Conservation (phyloP, 2,329 filamentous ascomycete species). For the Clonostachys rhizophaga region DNA sequence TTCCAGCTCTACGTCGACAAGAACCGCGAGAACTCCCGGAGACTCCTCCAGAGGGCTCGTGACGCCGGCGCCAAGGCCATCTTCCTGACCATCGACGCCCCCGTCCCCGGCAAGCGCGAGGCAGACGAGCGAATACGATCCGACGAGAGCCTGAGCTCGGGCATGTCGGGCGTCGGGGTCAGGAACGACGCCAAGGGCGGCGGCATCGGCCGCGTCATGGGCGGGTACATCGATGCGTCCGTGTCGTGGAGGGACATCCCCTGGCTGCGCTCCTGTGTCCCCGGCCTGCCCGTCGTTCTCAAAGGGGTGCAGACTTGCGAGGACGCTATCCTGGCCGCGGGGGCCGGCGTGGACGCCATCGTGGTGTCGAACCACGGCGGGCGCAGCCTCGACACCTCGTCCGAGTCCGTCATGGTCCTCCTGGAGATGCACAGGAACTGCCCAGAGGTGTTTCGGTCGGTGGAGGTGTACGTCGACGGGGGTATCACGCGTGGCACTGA, state of each 20-base stretch:
- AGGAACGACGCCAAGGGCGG: conserved; percentile 50
- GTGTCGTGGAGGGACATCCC: conserved; percentile 58
- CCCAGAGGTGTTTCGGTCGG: conserved; percentile 52
- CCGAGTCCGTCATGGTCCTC: conserved; percentile 19
- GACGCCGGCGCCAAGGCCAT: conserved; percentile 41
- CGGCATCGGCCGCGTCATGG: conserved; percentile 50
- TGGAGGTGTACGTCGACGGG: conserved; percentile 62
- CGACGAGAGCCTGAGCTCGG: conserved; percentile 33
- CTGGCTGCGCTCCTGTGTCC: conserved; percentile 47
- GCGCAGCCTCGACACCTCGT: conserved; percentile 37
- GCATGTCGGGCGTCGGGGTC: conserved; percentile 28
- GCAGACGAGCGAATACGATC: conserved; percentile 39
- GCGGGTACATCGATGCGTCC: conserved; percentile 50
- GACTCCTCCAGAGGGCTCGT: conserved; percentile 33
- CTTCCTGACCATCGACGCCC: conserved; percentile 55
- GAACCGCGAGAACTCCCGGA: conserved; percentile 43
- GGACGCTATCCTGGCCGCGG: conserved; percentile 57
- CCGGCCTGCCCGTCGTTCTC: conserved; percentile 53
- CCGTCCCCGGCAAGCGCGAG: conserved; percentile 51
- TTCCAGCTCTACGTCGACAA: conserved; percentile 62
- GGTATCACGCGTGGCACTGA: conserved; percentile 61
- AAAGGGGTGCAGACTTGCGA: conserved; percentile 67
- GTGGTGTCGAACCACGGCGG: conserved; percentile 70
- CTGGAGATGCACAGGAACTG: conserved; percentile 59
- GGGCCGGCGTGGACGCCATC: conserved; percentile 60